Evolutionary conservation across 345 rosid genomes (phyloP), one percentile per base, ranked within the genome.

Genomic region (Linum usitatissimum): DNA sequence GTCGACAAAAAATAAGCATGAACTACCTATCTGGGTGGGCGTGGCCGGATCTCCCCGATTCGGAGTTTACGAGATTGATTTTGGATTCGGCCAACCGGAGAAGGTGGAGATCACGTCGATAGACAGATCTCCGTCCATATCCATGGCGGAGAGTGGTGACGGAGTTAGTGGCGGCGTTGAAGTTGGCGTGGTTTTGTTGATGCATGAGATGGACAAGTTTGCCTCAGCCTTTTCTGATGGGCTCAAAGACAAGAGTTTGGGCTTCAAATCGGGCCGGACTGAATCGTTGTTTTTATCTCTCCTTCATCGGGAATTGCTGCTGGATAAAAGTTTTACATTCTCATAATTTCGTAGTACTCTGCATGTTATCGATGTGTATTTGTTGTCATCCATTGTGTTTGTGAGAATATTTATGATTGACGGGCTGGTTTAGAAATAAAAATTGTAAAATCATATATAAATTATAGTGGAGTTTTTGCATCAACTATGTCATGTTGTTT

Each of bases 111-210:
- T 55, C 8, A 55, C 58, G 2, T 55, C 58, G 4, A 55, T 55
- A 55, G 23, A 55, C 18, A 18, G 28, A 10, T 5, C 58, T 9
- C 7, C 28, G 23, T 23, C 58, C 18, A 23, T 55, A 1, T 55
- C 58, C 58, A 18, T 55, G 58, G 58, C 58, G 58, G 58, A 55
- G 58, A 55, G 58, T 55, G 30, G 58, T 19, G 58, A 55, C 18
- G 58, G 58, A 23, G 18, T 10, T 8, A 55, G 30, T 8, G 58
- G 58, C 13, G 58, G 58, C 58, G 58, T 55, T 18, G 58, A 55
- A 18, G 58, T 55, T 55, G 58, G 58, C 13, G 28, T 55, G 15
- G 58, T 55, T 15, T 5, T 55, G 58, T 17, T 13, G 28, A 55
- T 5, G 58, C 23, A 55, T 55, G 28, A 55, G 30, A 55, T 55